These are phyloP conservation scores for Herpetospermum pedunculosum DNA, from an alignment of 306 rosid genomes.

Conservation along the genomic window DNA sequence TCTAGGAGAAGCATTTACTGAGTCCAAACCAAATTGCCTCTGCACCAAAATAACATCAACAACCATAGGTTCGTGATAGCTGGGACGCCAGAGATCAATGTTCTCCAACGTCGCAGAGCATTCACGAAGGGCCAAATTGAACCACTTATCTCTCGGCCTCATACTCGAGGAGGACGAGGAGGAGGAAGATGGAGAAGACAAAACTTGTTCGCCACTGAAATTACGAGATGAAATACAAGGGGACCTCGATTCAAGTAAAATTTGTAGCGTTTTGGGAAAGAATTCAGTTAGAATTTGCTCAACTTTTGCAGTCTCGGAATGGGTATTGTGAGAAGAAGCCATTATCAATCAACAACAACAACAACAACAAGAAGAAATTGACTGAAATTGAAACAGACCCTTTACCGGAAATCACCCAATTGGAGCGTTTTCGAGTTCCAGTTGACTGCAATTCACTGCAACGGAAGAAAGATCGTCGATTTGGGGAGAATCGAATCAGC, in stretches of 20 bases:
- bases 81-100: conserved; percentile 56
- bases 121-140: conserved; percentile 64
- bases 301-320: conserved; percentile 47
- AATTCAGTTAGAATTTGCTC: conserved; percentile 79
- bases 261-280: conserved; percentile 59
- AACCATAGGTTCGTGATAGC: conserved; percentile 48
- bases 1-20: conserved; percentile 20
- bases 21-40: conserved; percentile 36
- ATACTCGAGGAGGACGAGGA: conserved; percentile 62
- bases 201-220: conserved; percentile 39
- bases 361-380: neutral
- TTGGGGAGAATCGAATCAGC: neutral
- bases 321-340: conserved; percentile 57
- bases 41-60: conserved; percentile 70
- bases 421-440: neutral
- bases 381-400: conserved; percentile 9
- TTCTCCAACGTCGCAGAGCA: conserved; percentile 58
- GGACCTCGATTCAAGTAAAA: conserved; percentile 72
- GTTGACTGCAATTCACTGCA: conserved; percentile 5
- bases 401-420: conserved; percentile 9
- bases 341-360: conserved; percentile 18
- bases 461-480: neutral
- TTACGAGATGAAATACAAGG: conserved; percentile 45
- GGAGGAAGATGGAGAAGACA: conserved; percentile 58
- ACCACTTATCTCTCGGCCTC: conserved; percentile 81